Base-by-base conservation (phyloP, 306 rosid species). In the Luffa acutangula region DNA sequence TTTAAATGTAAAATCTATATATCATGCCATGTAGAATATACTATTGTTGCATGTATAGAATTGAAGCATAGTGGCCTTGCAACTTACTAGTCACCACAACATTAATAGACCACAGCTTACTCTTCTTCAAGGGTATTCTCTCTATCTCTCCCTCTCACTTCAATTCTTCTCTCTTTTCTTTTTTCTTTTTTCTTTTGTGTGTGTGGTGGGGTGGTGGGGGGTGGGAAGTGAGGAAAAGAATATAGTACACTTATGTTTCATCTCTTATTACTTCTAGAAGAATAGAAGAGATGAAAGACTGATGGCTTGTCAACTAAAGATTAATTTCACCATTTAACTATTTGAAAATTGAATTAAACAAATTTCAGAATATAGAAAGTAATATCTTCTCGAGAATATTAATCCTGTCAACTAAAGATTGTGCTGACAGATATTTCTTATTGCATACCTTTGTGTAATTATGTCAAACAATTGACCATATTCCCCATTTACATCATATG, bases 381-480 rank as follows among this genome's bases (percentile, higher is more conserved):
- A 45, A 25, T n/a, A 71, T 71, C 39, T 13, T 21, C 57, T 25
- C 41, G 0, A 46, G 58, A 31, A 45, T 20, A 14, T 25, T 10
- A 46, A 46, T 4, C 58, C 9, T 14, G 53, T 42, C 11, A 71
- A 43, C 41, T 21, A 34, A 34, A 34, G 43, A 31, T 63, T 63
- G 34, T 63, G 70, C 43, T 34, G 33, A 5, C 43, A 63, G 20
- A 64, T 36, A 36, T 64, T 64, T 59, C 79, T 49, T 72, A 77
- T 57, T 78, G 33, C 84, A 58, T 85, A 95, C 97, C 98, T 90
- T 80, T 42, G 79, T 78, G 85, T 87, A 82, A 95, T 88, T 82
- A 89, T 87, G 85, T 88, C 92, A 88, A 95, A 95, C 31, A 95
- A 89, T 78, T 87, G 87, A 70, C 93, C 93, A 51, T 91, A 95